Evolutionary conservation across 2,329 filamentous ascomycete genomes (phyloP).

Genomic region (Annulohypoxylon truncatum): DNA sequence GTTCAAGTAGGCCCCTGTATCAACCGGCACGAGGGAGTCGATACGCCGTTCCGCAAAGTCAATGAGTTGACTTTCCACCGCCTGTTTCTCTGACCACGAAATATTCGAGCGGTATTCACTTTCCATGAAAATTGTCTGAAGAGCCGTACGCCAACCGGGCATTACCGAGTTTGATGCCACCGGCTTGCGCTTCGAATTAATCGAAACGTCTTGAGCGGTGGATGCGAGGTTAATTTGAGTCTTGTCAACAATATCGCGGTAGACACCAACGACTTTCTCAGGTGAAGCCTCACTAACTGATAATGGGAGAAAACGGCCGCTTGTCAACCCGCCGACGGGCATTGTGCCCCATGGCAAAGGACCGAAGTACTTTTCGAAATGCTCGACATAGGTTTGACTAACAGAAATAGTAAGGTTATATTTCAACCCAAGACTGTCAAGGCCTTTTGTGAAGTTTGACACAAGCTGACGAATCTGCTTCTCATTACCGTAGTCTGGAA

Average conservation of each 20-base stretch:
- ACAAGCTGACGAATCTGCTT: neutral
- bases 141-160: neutral
- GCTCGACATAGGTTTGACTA: neutral
- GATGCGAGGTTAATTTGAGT: neutral
- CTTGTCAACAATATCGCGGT: neutral
- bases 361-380: neutral
- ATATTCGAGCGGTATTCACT: neutral
- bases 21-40: slow-evolving; percentile 1
- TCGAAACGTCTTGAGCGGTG: neutral
- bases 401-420: neutral
- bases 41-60: neutral
- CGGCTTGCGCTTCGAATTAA: neutral
- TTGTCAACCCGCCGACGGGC: neutral
- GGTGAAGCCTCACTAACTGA: neutral
- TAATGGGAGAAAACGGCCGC: neutral
- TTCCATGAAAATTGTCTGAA: neutral
- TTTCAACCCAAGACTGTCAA: neutral
- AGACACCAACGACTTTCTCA: neutral
- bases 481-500: neutral
- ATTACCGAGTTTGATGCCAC: neutral
- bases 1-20: slow-evolving; percentile 29
- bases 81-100: neutral
- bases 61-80: neutral
- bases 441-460: neutral
- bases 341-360: neutral